These are phyloP conservation scores for Epichloe festucae DNA, from an alignment of 2,329 filamentous ascomycete genomes.

Conservation along the genomic window DNA sequence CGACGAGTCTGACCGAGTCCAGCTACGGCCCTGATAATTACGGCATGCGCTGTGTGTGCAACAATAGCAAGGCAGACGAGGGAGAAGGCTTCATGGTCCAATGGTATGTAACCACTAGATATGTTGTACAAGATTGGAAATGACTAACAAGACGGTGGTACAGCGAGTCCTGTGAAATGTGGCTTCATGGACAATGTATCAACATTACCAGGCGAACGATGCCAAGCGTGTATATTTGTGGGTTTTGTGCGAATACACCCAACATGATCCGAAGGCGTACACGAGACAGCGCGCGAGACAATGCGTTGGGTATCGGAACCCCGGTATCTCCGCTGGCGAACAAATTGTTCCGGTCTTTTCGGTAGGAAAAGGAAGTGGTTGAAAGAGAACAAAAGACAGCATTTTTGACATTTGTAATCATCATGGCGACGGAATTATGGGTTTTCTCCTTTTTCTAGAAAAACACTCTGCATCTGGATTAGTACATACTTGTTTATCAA, in stretches of 20 bases:
- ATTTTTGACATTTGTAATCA: background rate
- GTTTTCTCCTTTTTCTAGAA: background rate
- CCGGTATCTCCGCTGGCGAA: constrained; percentile 27
- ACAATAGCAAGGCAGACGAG: constrained; percentile 28
- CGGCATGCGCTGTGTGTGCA: constrained; percentile 45
- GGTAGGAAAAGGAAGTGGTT: constrained; percentile 15
- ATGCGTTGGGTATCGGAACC: constrained; percentile 19
- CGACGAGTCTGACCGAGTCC: constrained; percentile 36
- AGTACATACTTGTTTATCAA: no score
- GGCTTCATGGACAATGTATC: constrained; percentile 50
- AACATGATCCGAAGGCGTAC: constrained; percentile 36
- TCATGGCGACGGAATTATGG: background rate
- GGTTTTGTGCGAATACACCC: constrained; percentile 48
- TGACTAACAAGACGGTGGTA: background rate
- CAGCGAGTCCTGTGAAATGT: constrained; percentile 53
- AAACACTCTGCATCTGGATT: no score
- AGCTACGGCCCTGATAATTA: constrained; percentile 29
- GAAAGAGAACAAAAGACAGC: background rate
- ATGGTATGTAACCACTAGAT: constrained; percentile 33
- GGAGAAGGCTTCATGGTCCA: constrained; percentile 47
- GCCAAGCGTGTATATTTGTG: constrained; percentile 49
- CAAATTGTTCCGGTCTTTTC: constrained; percentile 30
- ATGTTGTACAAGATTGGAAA: background rate
- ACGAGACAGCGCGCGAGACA: constrained; percentile 27
- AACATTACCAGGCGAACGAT: constrained; percentile 44